These are phyloP conservation scores for Pouteria glomerata DNA, from an alignment of 148 eudicot genomes.

Conservation along the genomic window DNA sequence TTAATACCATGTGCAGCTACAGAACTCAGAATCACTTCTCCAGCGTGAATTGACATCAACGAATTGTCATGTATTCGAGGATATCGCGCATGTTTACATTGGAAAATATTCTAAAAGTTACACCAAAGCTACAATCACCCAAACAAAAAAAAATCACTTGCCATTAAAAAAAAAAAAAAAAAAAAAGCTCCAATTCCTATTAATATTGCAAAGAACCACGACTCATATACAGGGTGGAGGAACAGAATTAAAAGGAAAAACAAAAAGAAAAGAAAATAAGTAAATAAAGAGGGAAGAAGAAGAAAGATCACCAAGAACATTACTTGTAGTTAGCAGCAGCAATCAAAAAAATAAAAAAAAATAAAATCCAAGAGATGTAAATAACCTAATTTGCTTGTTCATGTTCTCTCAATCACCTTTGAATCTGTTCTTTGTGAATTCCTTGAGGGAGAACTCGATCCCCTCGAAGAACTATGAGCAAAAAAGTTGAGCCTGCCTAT, in stretches of 20 bases:
- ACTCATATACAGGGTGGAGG: background rate
- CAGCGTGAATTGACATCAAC: conserved; percentile 6
- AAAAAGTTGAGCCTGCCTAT: conserved; percentile 60
- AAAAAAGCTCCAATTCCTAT: background rate
- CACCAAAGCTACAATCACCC: background rate
- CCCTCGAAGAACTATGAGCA: conserved; percentile 63
- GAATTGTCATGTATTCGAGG: background rate
- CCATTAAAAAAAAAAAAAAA: background rate
- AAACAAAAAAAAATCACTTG: background rate
- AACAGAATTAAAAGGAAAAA: background rate
- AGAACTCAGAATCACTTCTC: background rate
- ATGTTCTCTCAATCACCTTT: conserved; percentile 60
- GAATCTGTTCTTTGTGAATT: conserved; percentile 64
- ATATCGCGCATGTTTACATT: background rate
- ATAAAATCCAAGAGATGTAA: background rate
- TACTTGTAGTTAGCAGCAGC: background rate
- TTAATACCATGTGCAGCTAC: too few relatives aligned
- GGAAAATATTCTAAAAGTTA: background rate
- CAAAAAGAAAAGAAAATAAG: background rate
- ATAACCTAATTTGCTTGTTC: conserved; percentile 19
- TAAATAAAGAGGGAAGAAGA: too few relatives aligned
- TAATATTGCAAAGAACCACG: background rate
- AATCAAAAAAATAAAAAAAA: too few relatives aligned
- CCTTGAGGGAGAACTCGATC: conserved; percentile 65
- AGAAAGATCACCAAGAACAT: background rate